phyloP scores from a whole-genome alignment of 2,329 filamentous ascomycete genomes.

The Apiospora malaysiana region DNA sequence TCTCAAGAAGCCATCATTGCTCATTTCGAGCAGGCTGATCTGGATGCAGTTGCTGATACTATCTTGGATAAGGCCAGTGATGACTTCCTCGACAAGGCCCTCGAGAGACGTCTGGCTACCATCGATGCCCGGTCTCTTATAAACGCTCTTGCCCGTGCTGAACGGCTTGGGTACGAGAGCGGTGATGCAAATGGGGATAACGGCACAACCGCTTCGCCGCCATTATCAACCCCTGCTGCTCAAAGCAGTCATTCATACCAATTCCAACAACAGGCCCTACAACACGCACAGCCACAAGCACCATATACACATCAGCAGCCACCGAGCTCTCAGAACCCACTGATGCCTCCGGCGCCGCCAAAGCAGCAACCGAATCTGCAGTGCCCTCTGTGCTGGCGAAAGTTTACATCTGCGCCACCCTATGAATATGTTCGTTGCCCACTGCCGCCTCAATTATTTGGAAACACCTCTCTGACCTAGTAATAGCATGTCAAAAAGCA shows the following conservation, averaged over 20 bases:
- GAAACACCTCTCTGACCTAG: conserved; percentile 21
- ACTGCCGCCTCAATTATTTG: not conserved
- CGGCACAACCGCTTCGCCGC: conserved; percentile 7
- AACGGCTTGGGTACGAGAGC: conserved; percentile 61
- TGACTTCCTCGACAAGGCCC: conserved; percentile 56
- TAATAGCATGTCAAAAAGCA: conserved; percentile 44
- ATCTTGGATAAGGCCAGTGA: conserved; percentile 55
- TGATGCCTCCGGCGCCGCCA: not conserved
- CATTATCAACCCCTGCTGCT: conserved; percentile 18
- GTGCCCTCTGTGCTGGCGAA: conserved; percentile 38
- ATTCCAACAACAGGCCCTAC: not conserved
- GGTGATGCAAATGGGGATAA: not conserved
- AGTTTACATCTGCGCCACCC: conserved; percentile 31
- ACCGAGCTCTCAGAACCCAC: not conserved
- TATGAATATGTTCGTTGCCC: conserved; percentile 40
- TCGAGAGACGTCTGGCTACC: conserved; percentile 57
- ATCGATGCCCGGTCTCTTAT: conserved; percentile 61
- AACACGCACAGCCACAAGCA: not conserved
- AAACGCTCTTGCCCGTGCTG: conserved; percentile 61
- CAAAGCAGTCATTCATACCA: not conserved
- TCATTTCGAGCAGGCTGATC: conserved; percentile 46
- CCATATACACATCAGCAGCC: not conserved
- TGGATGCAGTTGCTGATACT: conserved; percentile 51
- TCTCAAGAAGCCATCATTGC: conserved; percentile 49
- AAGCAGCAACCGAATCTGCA: conserved; percentile 29